These are phyloP conservation scores for Chaetomium sp. DNA, from an alignment of 2,329 filamentous ascomycete species.

Conservation along the genomic window DNA sequence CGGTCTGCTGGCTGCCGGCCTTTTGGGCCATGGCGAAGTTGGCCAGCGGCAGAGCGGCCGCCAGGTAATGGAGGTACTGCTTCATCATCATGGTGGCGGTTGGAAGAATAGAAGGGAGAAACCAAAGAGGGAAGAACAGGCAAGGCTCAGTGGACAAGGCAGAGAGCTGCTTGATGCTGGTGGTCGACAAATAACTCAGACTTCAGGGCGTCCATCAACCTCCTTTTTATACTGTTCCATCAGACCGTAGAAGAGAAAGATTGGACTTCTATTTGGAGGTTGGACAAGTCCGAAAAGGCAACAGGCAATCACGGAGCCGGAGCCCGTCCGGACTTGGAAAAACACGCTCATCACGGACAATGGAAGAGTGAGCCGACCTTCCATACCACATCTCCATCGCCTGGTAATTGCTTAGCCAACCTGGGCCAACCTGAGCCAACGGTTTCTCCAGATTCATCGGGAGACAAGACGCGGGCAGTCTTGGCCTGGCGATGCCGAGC, in stretches of 20 bases:
- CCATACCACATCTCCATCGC: slow-evolving; percentile 14
- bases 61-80: slow-evolving; percentile 21
- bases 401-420: slow-evolving; percentile 8
- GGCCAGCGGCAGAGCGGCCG: slow-evolving; percentile 18
- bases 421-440: neutral
- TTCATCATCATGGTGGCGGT: slow-evolving; percentile 15
- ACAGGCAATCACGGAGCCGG: neutral
- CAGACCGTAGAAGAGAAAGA: neutral
- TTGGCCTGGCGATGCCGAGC: slow-evolving; percentile 1
- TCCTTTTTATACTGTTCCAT: slow-evolving; percentile 3
- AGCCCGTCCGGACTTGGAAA: slow-evolving; percentile 8
- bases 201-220: neutral
- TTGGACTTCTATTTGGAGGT: neutral
- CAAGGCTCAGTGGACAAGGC: no score
- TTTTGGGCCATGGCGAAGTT: slow-evolving; percentile 40
- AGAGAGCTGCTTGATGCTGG: no score
- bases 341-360: slow-evolving; percentile 5
- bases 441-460: slow-evolving; percentile 8
- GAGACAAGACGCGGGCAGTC: slow-evolving; percentile 7
- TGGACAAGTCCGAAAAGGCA: no score
- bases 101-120: neutral
- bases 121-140: no score
- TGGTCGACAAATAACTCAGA: no score
- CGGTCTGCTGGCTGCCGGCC: slow-evolving; percentile 40
- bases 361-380: slow-evolving; percentile 18